phyloP scores from a whole-genome alignment of 2,329 filamentous ascomycete species.

The Botrytis pseudocinerea region DNA sequence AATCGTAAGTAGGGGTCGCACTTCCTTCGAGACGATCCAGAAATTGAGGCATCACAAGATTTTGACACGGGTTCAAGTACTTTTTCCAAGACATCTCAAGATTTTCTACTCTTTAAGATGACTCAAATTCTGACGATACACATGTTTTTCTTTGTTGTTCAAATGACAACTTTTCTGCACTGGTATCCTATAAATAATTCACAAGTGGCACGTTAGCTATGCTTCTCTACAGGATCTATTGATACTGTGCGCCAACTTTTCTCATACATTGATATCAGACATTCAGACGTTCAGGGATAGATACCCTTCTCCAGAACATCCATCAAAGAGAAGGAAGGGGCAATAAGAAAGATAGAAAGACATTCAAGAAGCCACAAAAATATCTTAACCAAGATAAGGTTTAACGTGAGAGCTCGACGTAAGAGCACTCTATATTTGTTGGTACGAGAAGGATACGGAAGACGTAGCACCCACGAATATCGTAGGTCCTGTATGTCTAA shows the following conservation, averaged over 20 bases:
- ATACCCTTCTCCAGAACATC: neutral
- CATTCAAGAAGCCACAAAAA: neutral
- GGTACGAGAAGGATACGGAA: too few species aligned
- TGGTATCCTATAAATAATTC: neutral
- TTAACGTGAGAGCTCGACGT: neutral
- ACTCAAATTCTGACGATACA: neutral
- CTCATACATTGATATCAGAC: neutral
- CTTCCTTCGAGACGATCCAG: neutral
- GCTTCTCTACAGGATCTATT: neutral
- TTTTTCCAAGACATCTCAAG: neutral
- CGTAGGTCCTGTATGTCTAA: too few species aligned
- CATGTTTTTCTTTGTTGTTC: neutral
- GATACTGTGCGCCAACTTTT: neutral
- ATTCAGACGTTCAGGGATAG: neutral
- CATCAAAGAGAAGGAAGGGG: neutral
- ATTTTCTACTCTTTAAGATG: too few species aligned
- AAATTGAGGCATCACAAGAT: neutral
- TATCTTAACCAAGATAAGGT: neutral
- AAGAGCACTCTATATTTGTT: neutral
- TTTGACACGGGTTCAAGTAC: neutral
- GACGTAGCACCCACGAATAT: too few species aligned
- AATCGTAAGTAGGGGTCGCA: neutral
- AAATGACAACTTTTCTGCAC: neutral
- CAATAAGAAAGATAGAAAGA: too few species aligned
- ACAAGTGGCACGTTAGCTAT: neutral